Evolutionary conservation across 768 basidiomycete genomes (phyloP).

Genomic region (Boletus patriciae): DNA sequence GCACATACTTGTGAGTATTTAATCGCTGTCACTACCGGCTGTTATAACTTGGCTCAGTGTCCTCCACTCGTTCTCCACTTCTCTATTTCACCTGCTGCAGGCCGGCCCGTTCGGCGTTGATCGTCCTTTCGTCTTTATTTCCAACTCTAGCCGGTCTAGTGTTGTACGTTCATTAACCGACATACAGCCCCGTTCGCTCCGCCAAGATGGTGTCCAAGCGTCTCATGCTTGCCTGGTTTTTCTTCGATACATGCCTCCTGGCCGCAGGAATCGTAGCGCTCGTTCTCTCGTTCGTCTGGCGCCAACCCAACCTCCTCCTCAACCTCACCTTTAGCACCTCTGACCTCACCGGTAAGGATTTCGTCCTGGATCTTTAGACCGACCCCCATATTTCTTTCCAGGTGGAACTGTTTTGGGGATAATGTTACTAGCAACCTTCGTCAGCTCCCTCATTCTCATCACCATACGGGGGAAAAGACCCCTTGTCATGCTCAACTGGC

Average conservation of each 20-base stretch:
- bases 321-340: conserved; percentile 64
- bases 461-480: conserved; percentile 66
- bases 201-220: conserved; percentile 66
- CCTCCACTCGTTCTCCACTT: neutral
- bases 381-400: conserved; percentile 29
- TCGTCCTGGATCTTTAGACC: neutral
- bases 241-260: conserved; percentile 68
- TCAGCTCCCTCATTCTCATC: conserved; percentile 69
- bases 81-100: conserved; percentile 34
- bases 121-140: conserved; percentile 49
- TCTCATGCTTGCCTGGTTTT: conserved; percentile 70
- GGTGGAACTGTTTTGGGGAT: conserved; percentile 73
- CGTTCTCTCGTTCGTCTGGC: conserved; percentile 71
- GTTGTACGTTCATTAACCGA: conserved; percentile 38
- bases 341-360: conserved; percentile 58
- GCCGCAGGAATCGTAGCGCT: conserved; percentile 67
- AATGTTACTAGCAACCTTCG: conserved; percentile 62
- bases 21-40: conserved; percentile 2
- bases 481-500: conserved; percentile 76
- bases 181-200: conserved; percentile 3
- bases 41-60: neutral
- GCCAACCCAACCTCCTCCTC: conserved; percentile 62
- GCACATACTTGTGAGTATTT: conserved; percentile 12
- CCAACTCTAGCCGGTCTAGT: conserved; percentile 44
- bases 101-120: conserved; percentile 64